Percentiles rank a stretch among this genome's conserved stretches.
Evolutionary conservation across 441 rosid genomes (phyloP).

Genomic region (Pelargonium cotyledonis): DNA sequence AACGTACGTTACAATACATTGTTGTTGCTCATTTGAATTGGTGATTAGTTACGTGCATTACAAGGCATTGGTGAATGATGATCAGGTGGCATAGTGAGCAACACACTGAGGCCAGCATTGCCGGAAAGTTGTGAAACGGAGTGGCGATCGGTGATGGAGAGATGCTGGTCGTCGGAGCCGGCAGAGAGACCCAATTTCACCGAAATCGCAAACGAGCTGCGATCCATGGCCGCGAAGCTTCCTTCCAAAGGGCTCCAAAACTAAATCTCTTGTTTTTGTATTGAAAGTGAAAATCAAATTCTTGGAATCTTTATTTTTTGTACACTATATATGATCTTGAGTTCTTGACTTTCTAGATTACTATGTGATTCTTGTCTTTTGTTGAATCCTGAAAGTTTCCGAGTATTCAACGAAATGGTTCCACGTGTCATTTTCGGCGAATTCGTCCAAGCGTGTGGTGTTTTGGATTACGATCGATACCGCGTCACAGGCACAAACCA

Average conservation of each 20-base stretch:
- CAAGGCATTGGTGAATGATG: neutral
- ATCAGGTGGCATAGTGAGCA: conserved; percentile 62
- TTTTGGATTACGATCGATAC: too few species aligned
- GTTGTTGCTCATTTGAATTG: neutral
- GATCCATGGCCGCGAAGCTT: conserved; percentile 39
- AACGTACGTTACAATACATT: too few species aligned
- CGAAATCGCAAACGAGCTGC: conserved; percentile 35
- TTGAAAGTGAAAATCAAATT: too few species aligned
- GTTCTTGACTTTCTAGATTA: too few species aligned
- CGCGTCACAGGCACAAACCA: neutral
- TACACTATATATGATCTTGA: too few species aligned
- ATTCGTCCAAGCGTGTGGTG: too few species aligned
- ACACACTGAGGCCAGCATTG: conserved; percentile 50
- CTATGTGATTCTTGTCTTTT: too few species aligned
- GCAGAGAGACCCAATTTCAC: conserved; percentile 55
- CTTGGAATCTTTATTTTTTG: too few species aligned
- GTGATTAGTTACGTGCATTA: neutral
- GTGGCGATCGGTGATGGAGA: conserved; percentile 60
- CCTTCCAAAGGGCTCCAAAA: conserved; percentile 14
- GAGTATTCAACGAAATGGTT: too few species aligned
- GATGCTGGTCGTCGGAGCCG: conserved; percentile 62
- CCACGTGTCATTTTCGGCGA: too few species aligned
- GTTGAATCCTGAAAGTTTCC: too few species aligned
- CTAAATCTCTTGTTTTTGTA: too few species aligned
- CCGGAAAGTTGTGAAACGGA: conserved; percentile 46